Base-by-base conservation (phyloP, 192 early-diverging fungal species). In the Coemansia umbellata region DNA sequence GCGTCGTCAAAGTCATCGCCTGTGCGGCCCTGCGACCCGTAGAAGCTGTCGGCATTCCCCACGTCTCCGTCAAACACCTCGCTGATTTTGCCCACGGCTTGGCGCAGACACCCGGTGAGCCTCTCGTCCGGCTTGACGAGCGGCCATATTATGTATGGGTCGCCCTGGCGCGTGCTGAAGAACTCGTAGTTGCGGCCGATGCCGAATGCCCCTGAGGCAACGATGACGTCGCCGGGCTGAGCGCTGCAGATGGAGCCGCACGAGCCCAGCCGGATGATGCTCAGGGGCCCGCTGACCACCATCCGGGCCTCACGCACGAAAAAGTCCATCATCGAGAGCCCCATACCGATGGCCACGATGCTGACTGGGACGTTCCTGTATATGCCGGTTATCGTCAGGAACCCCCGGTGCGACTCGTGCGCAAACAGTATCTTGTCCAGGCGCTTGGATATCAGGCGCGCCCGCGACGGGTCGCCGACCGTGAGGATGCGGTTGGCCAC, bases 301-400 rank as follows among this genome's bases (percentile, higher is more conserved):
- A 88, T 87, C 31, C 94, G 80, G 18, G 81, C 78, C 66, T 97
- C 94, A 18, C 94, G 81, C 14, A 96, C 82, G 55, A 96, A 87
- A 52, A 96, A 90, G 65, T 96, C 94, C 84, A 91, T 90, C 85
- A 91, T 92, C 3, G 86, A 68, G 14, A 81, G 63, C 14, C 94
- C 94, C 85, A 87, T 88, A 7, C 83, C 83, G 39, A 96, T 94
- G 15, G 94, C 91, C 31, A 94, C 80, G 35, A 96, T 89, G 23
- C 81, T 81, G 4, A 96, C 79, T 10, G 88, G 89, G 2, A 87
- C 68, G 11, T 80, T 77, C 31, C 82, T 73, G 78, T 88, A 94
- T 2, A 81, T 58, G 31, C 91, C 91, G 14, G 93, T 96, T 52
- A 93, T 88, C 19, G 91, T 94, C 19, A 88, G 48, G 57, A 93